Evolutionary conservation across 495 filamentous ascomycete genomes (phyloP), one percentile per base, ranked within the genome.

Genomic region (Penicillium subrubescens): DNA sequence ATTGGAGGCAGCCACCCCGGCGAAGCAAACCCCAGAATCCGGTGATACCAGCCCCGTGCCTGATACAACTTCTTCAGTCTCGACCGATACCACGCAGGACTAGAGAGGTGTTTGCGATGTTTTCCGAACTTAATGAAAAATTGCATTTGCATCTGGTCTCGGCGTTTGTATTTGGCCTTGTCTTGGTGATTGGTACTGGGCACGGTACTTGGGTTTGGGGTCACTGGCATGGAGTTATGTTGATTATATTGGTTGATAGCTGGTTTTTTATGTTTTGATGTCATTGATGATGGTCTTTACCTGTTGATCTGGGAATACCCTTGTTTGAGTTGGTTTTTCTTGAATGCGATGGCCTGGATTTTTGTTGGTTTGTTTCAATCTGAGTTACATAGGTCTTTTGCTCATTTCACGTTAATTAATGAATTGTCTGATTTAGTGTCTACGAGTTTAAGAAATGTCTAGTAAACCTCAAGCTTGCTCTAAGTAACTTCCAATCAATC

Each of bases 1-100:
- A n/a, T 33, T 79, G 48, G 74, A 77, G 37, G 56, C 69, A 8
- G 63, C 67, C 21, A 51, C 63, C 35, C 64, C 77, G 17, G 33
- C 55, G 5, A 64, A 61, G 21, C 46, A 46, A 14, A 33, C n/a
- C 0, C 8, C 46, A 8, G 59, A 60, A 19, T 8, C 59, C 15
- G 29, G 3, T 10, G 34, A 60, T 15, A 33, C 31, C 17, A 39
- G 27, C 14, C 12, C 25, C 15, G 43, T 1, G 14, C 3, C 21
- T 31, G 55, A 27, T n/a, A 35, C 34, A 41, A 14, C n/a, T 6
- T 46, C 57, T 44, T 50, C 5, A 66, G 48, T 21, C 27, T 12
- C 58, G 0, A 48, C 55, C 23, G 59, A 62, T 14, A 61, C 53
- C 11, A 8, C 53, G 3, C 3, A 60, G 21, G 29, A 31, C 5